A percentile compares a stretch with the other conserved stretches of the same genome.
These are phyloP conservation scores for Trichothecium roseum DNA, from an alignment of 2,329 filamentous ascomycete genomes.

Conservation along the genomic window DNA sequence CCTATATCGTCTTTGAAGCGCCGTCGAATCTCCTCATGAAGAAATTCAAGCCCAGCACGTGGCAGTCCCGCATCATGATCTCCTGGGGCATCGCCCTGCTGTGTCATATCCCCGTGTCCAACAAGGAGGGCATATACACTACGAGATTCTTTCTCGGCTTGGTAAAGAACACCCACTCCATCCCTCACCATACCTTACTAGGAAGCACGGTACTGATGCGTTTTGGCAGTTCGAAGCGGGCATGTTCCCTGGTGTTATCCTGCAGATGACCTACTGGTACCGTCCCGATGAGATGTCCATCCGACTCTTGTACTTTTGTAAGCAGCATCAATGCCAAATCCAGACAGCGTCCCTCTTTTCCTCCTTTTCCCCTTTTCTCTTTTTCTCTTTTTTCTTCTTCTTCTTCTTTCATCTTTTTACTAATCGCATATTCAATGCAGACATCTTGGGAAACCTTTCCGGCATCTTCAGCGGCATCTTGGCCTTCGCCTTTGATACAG, in stretches of 20 bases:
- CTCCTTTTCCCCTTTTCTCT: background rate
- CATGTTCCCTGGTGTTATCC: constrained; percentile 29
- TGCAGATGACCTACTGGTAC: constrained; percentile 37
- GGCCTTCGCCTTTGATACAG: constrained; percentile 30
- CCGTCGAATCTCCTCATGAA: constrained; percentile 30
- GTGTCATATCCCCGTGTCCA: constrained; percentile 23
- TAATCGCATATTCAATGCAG: constrained; percentile 8
- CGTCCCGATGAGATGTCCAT: constrained; percentile 35
- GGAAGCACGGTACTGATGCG: no score
- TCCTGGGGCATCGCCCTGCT: constrained; percentile 24
- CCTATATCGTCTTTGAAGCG: constrained; percentile 26
- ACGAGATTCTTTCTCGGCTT: constrained; percentile 24
- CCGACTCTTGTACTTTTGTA: constrained; percentile 34
- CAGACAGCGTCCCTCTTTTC: no score
- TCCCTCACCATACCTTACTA: constrained; percentile 1
- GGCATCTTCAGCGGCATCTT: constrained; percentile 30
- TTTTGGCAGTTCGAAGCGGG: constrained; percentile 22
- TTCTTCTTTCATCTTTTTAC: background rate
- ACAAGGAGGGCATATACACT: constrained; percentile 24
- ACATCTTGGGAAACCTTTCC: constrained; percentile 28
- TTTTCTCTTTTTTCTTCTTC: constrained; percentile 6
- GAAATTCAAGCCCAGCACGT: constrained; percentile 24
- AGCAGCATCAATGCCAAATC: no score
- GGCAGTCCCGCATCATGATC: constrained; percentile 30
- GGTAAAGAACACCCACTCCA: background rate